phyloP scores from a whole-genome alignment of 1,284 basidiomycete species.

The Irpex sp. region DNA sequence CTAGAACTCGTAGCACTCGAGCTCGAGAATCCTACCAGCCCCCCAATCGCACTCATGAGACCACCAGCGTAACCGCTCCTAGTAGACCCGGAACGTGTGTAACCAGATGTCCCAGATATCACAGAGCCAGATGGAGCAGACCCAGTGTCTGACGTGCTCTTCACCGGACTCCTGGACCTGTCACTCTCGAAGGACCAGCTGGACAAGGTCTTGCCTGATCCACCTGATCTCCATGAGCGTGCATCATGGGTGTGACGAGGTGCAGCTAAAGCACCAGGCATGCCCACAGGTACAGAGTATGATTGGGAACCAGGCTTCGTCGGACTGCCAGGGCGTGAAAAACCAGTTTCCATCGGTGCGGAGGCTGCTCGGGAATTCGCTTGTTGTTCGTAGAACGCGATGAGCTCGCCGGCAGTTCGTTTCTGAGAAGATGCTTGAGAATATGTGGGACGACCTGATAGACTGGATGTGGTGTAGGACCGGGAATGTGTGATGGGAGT shows the following conservation, averaged over 20 bases:
- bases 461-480: not conserved
- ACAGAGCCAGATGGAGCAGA: not conserved
- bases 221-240: not conserved
- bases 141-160: not conserved
- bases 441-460: not conserved
- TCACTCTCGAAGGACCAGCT: constrained; percentile 5
- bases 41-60: not conserved
- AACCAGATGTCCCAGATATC: not conserved
- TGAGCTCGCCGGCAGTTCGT: constrained; percentile 6
- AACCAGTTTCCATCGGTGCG: not conserved
- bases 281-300: not conserved
- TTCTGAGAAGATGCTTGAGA: not conserved
- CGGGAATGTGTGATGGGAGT: not conserved
- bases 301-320: not conserved
- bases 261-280: not conserved
- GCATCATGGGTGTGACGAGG: not conserved
- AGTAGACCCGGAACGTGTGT: not conserved
- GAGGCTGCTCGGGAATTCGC: not conserved
- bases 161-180: not conserved
- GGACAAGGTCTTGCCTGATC: constrained; percentile 1
- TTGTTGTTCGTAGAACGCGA: constrained; percentile 5
- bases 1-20: not conserved
- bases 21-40: not conserved
- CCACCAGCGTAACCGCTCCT: not conserved
- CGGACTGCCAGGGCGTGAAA: not conserved